Conservation (phyloP, 1,284 basidiomycete genomes). For the Golubevia sp. region DNA sequence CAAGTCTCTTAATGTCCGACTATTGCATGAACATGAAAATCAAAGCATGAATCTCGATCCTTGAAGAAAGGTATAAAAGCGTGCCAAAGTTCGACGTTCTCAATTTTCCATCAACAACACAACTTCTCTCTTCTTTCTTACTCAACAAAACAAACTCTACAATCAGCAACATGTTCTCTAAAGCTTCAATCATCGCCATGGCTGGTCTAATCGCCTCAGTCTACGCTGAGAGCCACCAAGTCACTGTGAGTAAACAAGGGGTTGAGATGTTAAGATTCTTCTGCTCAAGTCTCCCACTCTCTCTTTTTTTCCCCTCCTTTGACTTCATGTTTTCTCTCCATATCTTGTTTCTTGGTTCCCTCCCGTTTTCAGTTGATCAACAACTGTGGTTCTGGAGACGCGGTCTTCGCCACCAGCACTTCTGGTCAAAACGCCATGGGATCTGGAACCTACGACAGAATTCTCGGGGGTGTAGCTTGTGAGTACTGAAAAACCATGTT, state of each 20-base stretch:
- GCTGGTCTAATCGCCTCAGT: not conserved
- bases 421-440: not conserved
- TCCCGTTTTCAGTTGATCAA: not conserved
- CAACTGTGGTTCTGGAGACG: not conserved
- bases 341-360: no score
- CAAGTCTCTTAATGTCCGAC: no score
- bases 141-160: no score
- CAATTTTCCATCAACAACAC: not conserved
- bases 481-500: no score
- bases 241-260: not conserved
- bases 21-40: no score
- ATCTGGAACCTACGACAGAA: not conserved
- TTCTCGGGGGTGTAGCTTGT: not conserved
- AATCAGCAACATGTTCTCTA: not conserved
- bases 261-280: no score
- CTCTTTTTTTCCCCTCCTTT: no score
- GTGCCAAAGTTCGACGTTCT: not conserved
- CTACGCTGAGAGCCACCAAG: not conserved
- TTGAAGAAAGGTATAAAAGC: not conserved
- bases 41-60: no score
- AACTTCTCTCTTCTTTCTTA: not conserved
- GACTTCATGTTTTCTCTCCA: no score
- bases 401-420: not conserved
- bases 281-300: no score
- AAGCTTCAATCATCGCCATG: not conserved